Evolutionary conservation across 148 eudicot species (phyloP).

Genomic region (Chenopodium berlandieri): DNA sequence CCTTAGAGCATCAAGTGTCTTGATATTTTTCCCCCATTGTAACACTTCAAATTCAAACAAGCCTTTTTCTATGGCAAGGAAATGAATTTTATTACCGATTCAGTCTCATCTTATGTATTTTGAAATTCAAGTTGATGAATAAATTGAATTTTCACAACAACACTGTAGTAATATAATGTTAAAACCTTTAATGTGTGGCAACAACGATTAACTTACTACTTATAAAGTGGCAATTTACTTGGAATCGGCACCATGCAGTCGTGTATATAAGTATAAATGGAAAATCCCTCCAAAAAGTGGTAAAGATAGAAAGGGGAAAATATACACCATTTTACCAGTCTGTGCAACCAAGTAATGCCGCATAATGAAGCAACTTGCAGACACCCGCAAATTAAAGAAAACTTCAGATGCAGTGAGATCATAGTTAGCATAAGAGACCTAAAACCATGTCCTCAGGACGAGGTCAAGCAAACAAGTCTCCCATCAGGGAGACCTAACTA

Average conservation of each 20-base stretch:
- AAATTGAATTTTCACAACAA: not conserved
- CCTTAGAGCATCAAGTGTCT: not conserved
- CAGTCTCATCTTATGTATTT: not conserved
- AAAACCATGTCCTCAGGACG: not conserved
- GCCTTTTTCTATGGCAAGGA: not conserved
- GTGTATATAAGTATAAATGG: not conserved
- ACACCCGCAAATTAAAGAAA: not conserved
- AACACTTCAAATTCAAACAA: not conserved
- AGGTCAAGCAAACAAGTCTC: conserved; percentile 1
- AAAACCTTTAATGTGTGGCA: not conserved
- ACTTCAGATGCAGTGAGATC: not conserved
- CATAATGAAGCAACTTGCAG: conserved; percentile 9
- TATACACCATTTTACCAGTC: conserved; percentile 7
- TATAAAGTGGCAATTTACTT: no score
- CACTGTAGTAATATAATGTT: not conserved
- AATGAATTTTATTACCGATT: not conserved
- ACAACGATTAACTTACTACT: no score
- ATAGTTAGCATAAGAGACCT: conserved; percentile 18
- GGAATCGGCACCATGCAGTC: not conserved
- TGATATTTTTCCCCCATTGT: not conserved
- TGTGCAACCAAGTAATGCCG: not conserved
- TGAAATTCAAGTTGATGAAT: not conserved
- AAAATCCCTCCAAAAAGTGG: not conserved
- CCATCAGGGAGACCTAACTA: not conserved
- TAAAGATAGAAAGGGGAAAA: not conserved